Evolutionary conservation across 139 green algal genomes (phyloP).

Genomic region (Closterium sp.): DNA sequence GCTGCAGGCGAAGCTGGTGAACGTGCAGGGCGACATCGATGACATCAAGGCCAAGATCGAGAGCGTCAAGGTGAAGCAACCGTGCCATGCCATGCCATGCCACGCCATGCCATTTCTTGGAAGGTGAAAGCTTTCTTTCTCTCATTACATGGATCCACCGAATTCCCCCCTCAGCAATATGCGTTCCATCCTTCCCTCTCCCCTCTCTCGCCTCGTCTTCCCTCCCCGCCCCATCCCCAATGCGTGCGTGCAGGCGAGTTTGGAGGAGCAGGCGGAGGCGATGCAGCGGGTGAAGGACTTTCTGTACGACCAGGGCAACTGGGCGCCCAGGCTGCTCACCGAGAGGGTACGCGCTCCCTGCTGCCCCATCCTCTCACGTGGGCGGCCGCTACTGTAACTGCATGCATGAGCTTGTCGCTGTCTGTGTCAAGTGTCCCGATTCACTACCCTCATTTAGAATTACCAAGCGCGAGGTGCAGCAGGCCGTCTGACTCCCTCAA

Average conservation of each 20-base stretch:
- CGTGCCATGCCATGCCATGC: neutral
- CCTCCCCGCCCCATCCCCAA: neutral
- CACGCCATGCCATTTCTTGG: neutral
- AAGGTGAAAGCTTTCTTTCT: too few species aligned
- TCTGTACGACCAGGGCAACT: neutral
- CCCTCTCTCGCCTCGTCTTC: neutral
- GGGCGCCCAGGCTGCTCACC: neutral
- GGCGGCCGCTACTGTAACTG: too few species aligned
- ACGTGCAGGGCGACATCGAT: neutral
- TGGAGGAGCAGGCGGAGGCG: neutral
- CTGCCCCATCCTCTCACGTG: neutral
- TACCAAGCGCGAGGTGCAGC: too few species aligned
- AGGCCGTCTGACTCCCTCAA: too few species aligned
- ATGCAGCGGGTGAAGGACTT: neutral
- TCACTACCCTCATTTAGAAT: too few species aligned
- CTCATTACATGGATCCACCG: too few species aligned
- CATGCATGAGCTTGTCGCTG: too few species aligned
- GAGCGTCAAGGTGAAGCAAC: neutral
- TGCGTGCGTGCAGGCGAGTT: neutral
- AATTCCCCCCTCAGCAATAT: too few species aligned
- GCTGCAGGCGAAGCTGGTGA: neutral
- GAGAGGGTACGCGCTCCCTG: neutral
- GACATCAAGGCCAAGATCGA: neutral
- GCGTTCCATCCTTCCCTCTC: too few species aligned
- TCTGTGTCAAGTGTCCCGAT: too few species aligned